Evolutionary conservation across 352 stramenopile species (phyloP), one percentile per base, ranked within the genome.

Genomic region (Phytophthora syringae): DNA sequence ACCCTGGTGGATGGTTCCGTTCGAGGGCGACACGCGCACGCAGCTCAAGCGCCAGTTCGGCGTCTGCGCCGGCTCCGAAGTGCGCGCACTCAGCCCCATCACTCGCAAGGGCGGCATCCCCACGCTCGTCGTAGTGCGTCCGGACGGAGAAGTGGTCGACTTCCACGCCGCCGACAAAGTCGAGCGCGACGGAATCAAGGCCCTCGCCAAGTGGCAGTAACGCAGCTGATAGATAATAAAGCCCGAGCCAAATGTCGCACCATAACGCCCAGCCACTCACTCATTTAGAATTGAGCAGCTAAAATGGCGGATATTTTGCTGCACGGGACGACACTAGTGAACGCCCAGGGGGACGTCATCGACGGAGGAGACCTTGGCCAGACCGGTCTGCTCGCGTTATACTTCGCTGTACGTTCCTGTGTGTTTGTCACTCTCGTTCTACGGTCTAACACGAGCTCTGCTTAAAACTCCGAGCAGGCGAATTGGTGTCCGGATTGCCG

Each of bases 11-110:
- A 80, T 84, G 70, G 79, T 92, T 39, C 80, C 86, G 13, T 96
- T 88, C 62, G 77, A 88, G 37, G 79, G 73, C 36, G 54, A 78
- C 12, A 67, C 87, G 15, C 86, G 85, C 45, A 76, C 81, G 27
- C 79, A 81, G 40, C 76, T 96, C 40, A 94, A 96, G 79, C 82
- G 83, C 45, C 88, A 89, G 79, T 95, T 92, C 63, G 73, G 79
- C 10, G 77, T 94, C 28, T 93, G 86, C 53, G 88, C 88, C 13
- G 67, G 62, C 21, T 89, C 86, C 27, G 88, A 95, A 59, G 73
- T 83, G 65, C 45, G 64, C 3, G 68, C 54, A 2, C 71, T 95
- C 7, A 79, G 76, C 22, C 80, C 90, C 16, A 76, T 75, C 37
- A 76, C 88, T 15, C 86, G 86, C 52, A 79, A 89, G 51, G 72